These are phyloP conservation scores for Aotearoamyces nothofagi DNA, from an alignment of 2,329 filamentous ascomycete genomes.

Conservation along the genomic window DNA sequence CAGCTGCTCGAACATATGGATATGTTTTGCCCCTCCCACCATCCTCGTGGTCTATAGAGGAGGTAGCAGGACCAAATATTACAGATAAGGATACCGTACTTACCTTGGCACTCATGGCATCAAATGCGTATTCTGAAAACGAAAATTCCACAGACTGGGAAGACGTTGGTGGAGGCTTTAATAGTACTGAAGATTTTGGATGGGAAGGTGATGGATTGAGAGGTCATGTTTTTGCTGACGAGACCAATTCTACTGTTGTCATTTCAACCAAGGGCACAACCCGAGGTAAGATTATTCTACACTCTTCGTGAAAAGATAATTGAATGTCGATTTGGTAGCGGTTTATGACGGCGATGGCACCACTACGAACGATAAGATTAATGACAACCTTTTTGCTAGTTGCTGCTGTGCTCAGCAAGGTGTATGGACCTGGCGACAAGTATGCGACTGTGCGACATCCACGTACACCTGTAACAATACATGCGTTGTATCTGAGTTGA, in stretches of 20 bases:
- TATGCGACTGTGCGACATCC: constrained; percentile 74
- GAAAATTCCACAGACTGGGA: constrained; percentile 67
- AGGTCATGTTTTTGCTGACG: constrained; percentile 78
- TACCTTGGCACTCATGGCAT: constrained; percentile 73
- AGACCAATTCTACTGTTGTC: constrained; percentile 67
- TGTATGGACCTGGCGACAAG: constrained; percentile 73
- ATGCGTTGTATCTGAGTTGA: constrained; percentile 59
- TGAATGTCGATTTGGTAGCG: no score
- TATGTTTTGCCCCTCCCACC: constrained; percentile 43
- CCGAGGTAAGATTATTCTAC: no score
- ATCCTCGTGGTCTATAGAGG: constrained; percentile 64
- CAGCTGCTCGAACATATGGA: neutral
- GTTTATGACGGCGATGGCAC: constrained; percentile 87
- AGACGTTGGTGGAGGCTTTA: constrained; percentile 65
- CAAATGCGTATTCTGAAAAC: constrained; percentile 72
- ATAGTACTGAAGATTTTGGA: constrained; percentile 75
- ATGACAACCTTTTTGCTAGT: constrained; percentile 91
- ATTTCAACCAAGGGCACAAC: constrained; percentile 83
- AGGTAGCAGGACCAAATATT: constrained; percentile 64
- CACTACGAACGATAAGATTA: constrained; percentile 86
- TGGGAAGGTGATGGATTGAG: constrained; percentile 77
- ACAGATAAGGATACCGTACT: constrained; percentile 76
- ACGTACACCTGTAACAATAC: constrained; percentile 83
- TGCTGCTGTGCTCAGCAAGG: constrained; percentile 89
- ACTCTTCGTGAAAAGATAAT: no score